Conservation (phyloP, 1,139 yeast genomes). For the Yamadazyma taylorii region DNA sequence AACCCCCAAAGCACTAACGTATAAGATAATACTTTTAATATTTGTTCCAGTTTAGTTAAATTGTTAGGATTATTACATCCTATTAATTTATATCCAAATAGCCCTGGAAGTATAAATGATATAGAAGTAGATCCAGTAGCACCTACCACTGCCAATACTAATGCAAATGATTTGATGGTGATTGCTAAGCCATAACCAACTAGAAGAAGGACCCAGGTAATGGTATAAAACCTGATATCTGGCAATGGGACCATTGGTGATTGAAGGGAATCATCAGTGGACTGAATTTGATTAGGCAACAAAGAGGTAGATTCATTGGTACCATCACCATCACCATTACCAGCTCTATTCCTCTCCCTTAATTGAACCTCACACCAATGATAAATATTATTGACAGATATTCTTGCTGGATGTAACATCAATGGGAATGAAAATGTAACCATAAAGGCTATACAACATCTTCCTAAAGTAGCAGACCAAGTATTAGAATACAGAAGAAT, state of each 20-base stretch:
- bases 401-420: slow-evolving; percentile 90
- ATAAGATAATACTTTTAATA: slow-evolving; percentile 30
- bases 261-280: slow-evolving; percentile 13
- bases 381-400: slow-evolving; percentile 74
- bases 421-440: slow-evolving; percentile 87
- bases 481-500: slow-evolving; percentile 62
- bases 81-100: slow-evolving; percentile 53
- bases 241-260: slow-evolving; percentile 52
- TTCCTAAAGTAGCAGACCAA: slow-evolving; percentile 60
- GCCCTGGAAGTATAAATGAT: slow-evolving; percentile 58
- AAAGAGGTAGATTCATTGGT: slow-evolving; percentile 6
- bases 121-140: slow-evolving; percentile 64
- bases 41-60: slow-evolving; percentile 22
- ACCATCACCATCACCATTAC: slow-evolving; percentile 1
- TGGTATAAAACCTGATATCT: slow-evolving; percentile 39
- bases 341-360: slow-evolving; percentile 1
- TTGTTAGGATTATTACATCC: slow-evolving; percentile 29
- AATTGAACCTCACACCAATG: slow-evolving; percentile 37
- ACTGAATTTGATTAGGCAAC: slow-evolving; percentile 5
- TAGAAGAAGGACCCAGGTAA: slow-evolving; percentile 47
- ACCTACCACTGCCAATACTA: slow-evolving; percentile 57
- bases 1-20: slow-evolving; percentile 43
- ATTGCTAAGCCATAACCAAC: slow-evolving; percentile 47
- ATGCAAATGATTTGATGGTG: slow-evolving; percentile 51
- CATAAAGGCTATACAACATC: slow-evolving; percentile 75